Conservation (phyloP, 305 asterid genomes). For the Fraxinus latifolia region DNA sequence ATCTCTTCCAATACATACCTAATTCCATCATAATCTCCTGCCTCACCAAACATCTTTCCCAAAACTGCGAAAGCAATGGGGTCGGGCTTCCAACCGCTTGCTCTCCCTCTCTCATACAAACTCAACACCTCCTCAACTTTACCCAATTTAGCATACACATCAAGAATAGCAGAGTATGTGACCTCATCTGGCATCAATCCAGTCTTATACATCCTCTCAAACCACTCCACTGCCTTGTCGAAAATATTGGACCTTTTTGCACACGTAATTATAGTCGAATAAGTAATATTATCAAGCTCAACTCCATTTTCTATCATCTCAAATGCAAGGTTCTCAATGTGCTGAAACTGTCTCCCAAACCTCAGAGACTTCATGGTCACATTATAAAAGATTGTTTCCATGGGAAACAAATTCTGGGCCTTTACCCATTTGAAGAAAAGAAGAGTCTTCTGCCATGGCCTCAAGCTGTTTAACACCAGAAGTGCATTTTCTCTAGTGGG, state of each 20-base stretch:
- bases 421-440: conserved; percentile 77
- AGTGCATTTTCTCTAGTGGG: conserved; percentile 67
- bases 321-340: conserved; percentile 63
- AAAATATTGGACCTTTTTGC: conserved; percentile 86
- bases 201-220: conserved; percentile 91
- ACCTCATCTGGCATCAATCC: conserved; percentile 98
- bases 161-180: conserved; percentile 82
- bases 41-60: conserved; percentile 83
- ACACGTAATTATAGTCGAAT: conserved; percentile 78
- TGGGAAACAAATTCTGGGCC: conserved; percentile 51
- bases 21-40: conserved; percentile 95
- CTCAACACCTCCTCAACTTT: conserved; percentile 86
- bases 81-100: conserved; percentile 95
- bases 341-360: conserved; percentile 77
- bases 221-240: conserved; percentile 90
- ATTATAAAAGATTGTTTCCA: conserved; percentile 88
- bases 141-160: conserved; percentile 79
- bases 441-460: conserved; percentile 65
- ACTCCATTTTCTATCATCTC: conserved; percentile 75
- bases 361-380: conserved; percentile 85
- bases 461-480: conserved; percentile 58
- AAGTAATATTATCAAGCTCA: conserved; percentile 79
- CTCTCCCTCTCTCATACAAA: conserved; percentile 83
- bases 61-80: conserved; percentile 68
- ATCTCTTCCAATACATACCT: conserved; percentile 74